A percentile compares a stretch with the other conserved stretches of the same genome.
These are phyloP conservation scores for Phytopythium vexans DNA, from an alignment of 352 stramenopile species.

Conservation along the genomic window DNA sequence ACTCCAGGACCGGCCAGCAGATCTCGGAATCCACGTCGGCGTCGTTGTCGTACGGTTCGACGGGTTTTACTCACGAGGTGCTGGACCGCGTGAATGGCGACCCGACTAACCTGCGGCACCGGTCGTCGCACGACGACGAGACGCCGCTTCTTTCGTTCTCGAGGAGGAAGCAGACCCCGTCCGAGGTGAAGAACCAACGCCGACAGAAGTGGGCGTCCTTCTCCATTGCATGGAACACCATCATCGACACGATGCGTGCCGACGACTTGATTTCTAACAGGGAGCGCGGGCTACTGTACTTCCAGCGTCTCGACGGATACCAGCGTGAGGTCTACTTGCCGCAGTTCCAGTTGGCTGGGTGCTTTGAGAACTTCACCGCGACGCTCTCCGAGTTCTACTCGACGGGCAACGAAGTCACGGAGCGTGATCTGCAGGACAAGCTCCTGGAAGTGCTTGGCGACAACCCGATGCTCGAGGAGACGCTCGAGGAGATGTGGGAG, in stretches of 20 bases:
- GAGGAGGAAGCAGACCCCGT: constrained; percentile 73
- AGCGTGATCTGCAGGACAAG: constrained; percentile 78
- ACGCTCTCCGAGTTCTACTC: constrained; percentile 72
- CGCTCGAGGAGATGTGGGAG: constrained; percentile 97
- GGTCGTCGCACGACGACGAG: constrained; percentile 43
- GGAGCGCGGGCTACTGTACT: constrained; percentile 91
- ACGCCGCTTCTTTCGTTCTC: constrained; percentile 85
- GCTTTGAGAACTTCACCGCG: constrained; percentile 91
- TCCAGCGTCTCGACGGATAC: constrained; percentile 95
- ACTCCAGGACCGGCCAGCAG: constrained; percentile 73
- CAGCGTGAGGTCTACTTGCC: constrained; percentile 98
- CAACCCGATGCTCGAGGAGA: constrained; percentile 84
- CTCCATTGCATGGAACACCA: constrained; percentile 96
- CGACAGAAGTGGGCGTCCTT: constrained; percentile 99
- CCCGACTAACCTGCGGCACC: constrained; percentile 11
- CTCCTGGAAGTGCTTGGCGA: constrained; percentile 78
- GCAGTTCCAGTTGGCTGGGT: constrained; percentile 97
- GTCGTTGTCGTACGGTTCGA: constrained; percentile 45
- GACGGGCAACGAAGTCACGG: constrained; percentile 53
- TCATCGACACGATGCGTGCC: constrained; percentile 94
- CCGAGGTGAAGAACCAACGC: constrained; percentile 88
- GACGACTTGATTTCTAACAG: constrained; percentile 91
- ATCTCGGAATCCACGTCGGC: constrained; percentile 26
- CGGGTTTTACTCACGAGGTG: constrained; percentile 48
- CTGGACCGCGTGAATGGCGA: constrained; percentile 52